Evolutionary conservation across 2,329 filamentous ascomycete species (phyloP).

Genomic region (Claviceps sp.): DNA sequence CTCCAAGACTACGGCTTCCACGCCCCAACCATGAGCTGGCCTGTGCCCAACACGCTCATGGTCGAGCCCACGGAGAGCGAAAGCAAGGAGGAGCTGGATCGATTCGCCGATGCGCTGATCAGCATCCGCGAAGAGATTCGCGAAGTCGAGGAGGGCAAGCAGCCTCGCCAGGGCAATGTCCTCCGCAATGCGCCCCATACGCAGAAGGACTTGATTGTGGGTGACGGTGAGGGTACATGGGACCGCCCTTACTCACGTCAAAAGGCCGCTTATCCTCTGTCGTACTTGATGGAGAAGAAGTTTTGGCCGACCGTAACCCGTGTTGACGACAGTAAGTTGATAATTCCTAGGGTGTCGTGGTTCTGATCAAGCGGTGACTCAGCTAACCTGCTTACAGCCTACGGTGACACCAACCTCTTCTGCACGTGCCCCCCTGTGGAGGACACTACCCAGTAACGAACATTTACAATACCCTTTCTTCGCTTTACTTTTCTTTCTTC

Average conservation of each 20-base stretch:
- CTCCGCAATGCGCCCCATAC: constrained; percentile 84
- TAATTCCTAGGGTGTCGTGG: background rate
- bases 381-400: constrained; percentile 33
- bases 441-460: constrained; percentile 27
- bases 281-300: constrained; percentile 84
- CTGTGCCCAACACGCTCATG: constrained; percentile 90
- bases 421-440: constrained; percentile 86
- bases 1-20: constrained; percentile 97
- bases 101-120: constrained; percentile 83
- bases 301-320: constrained; percentile 87
- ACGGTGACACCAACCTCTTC: constrained; percentile 85
- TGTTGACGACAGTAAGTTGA: constrained; percentile 67
- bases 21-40: constrained; percentile 94
- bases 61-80: constrained; percentile 95
- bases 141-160: constrained; percentile 66
- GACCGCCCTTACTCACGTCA: constrained; percentile 68
- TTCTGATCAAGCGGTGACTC: background rate
- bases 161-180: constrained; percentile 65
- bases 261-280: constrained; percentile 74
- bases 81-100: constrained; percentile 80
- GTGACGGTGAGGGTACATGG: constrained; percentile 49
- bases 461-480: background rate
- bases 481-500: background rate
- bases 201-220: constrained; percentile 61
- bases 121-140: constrained; percentile 75